Percentiles rank a stretch among this genome's conserved stretches.
phyloP scores from a whole-genome alignment of 495 filamentous ascomycete species.

The Penicillium steckii region DNA sequence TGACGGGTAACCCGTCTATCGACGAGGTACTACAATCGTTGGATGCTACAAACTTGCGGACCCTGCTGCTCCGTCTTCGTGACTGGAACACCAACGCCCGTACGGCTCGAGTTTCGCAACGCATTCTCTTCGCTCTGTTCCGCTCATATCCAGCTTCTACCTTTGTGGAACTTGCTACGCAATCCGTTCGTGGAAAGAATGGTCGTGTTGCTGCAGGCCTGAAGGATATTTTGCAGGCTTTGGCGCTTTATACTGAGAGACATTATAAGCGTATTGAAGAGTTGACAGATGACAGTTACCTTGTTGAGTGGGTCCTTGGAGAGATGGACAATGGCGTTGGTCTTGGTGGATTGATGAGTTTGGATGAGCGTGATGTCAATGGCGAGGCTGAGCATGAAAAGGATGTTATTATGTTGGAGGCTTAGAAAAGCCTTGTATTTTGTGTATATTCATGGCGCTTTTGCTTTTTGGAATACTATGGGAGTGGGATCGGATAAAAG shows the following conservation, averaged over 20 bases:
- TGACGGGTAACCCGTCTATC: conserved; percentile 74
- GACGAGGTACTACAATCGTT: conserved; percentile 81
- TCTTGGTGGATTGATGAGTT: conserved; percentile 34
- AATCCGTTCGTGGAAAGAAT: conserved; percentile 36
- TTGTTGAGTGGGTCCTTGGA: conserved; percentile 86
- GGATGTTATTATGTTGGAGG: conserved; percentile 46
- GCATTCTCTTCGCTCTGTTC: conserved; percentile 77
- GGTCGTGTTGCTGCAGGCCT: conserved; percentile 58
- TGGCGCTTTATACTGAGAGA: conserved; percentile 85
- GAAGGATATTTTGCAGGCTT: conserved; percentile 78
- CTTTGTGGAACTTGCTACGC: conserved; percentile 60
- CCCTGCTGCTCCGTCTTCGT: conserved; percentile 72
- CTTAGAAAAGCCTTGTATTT: conserved; percentile 24
- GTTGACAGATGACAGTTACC: conserved; percentile 87
- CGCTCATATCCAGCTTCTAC: conserved; percentile 71
- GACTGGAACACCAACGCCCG: conserved; percentile 97
- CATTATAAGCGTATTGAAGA: conserved; percentile 88
- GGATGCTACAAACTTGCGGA: conserved; percentile 76
- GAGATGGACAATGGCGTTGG: conserved; percentile 80
- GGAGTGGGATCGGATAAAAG: conserved; percentile 27
- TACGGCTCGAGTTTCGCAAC: conserved; percentile 81
- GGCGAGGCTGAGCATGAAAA: conserved; percentile 39
- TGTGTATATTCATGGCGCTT: conserved; percentile 33
- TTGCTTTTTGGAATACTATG: conserved; percentile 24
- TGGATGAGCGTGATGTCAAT: conserved; percentile 13